A percentile compares a stretch with the other conserved stretches of the same genome.
Evolutionary conservation across 75 land plant species (phyloP).

Genomic region (Isoetes taiwanensis): DNA sequence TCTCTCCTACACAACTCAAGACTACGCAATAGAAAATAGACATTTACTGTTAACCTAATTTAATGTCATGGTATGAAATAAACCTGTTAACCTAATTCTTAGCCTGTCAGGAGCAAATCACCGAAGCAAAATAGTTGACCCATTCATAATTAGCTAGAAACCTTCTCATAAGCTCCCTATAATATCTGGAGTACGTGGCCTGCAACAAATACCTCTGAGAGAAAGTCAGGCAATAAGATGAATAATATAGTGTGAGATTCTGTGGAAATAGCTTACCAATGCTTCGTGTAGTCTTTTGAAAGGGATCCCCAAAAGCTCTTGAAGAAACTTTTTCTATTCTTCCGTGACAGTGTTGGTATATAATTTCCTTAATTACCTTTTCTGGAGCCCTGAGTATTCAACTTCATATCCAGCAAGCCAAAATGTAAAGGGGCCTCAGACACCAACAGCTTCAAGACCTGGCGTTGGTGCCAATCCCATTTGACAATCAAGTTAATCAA

Average conservation of each 20-base stretch:
- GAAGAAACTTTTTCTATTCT: slow-evolving; percentile 53
- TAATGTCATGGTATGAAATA: no score
- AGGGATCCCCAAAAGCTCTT: slow-evolving; percentile 68
- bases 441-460: slow-evolving; percentile 65
- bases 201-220: slow-evolving; percentile 14
- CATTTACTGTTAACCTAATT: no score
- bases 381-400: slow-evolving; percentile 72
- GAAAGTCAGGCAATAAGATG: background rate
- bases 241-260: background rate
- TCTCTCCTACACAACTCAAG: no score
- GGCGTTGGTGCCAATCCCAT: slow-evolving; percentile 90
- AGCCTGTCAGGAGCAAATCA: no score
- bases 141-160: no score
- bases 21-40: no score
- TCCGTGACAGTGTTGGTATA: slow-evolving; percentile 66
- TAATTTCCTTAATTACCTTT: slow-evolving; percentile 65
- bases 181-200: slow-evolving; percentile 69
- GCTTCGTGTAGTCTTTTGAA: slow-evolving; percentile 88
- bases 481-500: slow-evolving; percentile 83
- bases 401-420: slow-evolving; percentile 66
- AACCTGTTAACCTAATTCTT: no score
- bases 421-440: slow-evolving; percentile 43
- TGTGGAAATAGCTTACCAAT: slow-evolving; percentile 37
- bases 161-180: slow-evolving; percentile 39
- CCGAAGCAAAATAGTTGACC: no score